Conservation (phyloP, 2,329 filamentous ascomycete species). For the Diaporthe sp. region DNA sequence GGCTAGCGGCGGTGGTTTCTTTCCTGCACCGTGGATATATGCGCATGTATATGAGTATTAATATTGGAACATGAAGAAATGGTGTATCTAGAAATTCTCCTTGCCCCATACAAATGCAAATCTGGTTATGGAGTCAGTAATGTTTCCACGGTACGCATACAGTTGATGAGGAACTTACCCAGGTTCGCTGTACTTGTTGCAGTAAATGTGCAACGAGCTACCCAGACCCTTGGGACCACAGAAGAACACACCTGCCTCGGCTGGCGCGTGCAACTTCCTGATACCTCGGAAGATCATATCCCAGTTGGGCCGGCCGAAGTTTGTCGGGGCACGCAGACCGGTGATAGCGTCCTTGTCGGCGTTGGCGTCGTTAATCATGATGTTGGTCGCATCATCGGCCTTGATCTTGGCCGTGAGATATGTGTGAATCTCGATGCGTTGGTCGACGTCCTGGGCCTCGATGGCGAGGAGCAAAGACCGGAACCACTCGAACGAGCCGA, state of each 20-base stretch:
- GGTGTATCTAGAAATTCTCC: constrained; percentile 74
- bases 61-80: constrained; percentile 26
- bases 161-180: constrained; percentile 64
- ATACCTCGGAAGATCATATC: constrained; percentile 91
- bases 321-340: constrained; percentile 84
- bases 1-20: constrained; percentile 3
- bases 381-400: constrained; percentile 87
- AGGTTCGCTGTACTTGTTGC: constrained; percentile 89
- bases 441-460: constrained; percentile 86
- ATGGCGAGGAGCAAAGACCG: constrained; percentile 86
- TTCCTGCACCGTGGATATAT: not conserved
- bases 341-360: constrained; percentile 89
- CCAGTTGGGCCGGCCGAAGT: constrained; percentile 91
- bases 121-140: constrained; percentile 54
- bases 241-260: constrained; percentile 85
- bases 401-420: constrained; percentile 92
- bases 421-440: constrained; percentile 90
- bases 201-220: constrained; percentile 83
- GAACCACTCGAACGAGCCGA: constrained; percentile 93
- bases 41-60: constrained; percentile 30
- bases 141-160: not conserved
- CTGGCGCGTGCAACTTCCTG: constrained; percentile 81
- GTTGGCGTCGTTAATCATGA: constrained; percentile 93
- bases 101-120: constrained; percentile 79
- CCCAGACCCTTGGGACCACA: constrained; percentile 87